Conservation (phyloP, 352 stramenopile genomes). For the Hyaloperonospora brassicae region DNA sequence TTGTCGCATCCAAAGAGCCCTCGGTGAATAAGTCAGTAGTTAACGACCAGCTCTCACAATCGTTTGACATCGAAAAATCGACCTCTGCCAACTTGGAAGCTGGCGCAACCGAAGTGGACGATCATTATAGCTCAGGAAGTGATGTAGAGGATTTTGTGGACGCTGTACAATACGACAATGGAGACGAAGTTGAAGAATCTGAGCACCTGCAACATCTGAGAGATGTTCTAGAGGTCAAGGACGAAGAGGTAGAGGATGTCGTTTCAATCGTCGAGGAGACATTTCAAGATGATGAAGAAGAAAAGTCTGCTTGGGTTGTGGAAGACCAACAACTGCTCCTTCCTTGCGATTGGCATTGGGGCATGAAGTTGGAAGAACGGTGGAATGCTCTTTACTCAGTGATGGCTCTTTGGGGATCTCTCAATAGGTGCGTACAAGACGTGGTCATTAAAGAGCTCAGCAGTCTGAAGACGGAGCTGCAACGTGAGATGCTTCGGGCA, state of each 20-base stretch:
- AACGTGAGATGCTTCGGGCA: conserved; percentile 51
- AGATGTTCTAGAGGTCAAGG: conserved; percentile 66
- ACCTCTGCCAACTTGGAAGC: background rate
- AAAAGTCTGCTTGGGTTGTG: conserved; percentile 15
- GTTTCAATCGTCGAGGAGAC: conserved; percentile 19
- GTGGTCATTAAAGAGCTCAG: conserved; percentile 22
- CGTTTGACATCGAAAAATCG: background rate
- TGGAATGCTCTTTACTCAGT: conserved; percentile 37
- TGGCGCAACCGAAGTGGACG: conserved; percentile 7
- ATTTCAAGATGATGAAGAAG: conserved; percentile 36
- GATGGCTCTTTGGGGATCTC: conserved; percentile 17
- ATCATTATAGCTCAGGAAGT: conserved; percentile 24
- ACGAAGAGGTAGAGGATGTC: conserved; percentile 22
- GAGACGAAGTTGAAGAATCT: conserved; percentile 68
- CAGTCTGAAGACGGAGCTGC: conserved; percentile 41
- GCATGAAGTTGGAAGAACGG: conserved; percentile 48
- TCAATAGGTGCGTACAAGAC: conserved; percentile 21
- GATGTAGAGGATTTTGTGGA: conserved; percentile 42
- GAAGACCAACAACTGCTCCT: conserved; percentile 14
- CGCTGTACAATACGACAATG: conserved; percentile 28
- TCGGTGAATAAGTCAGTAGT: background rate
- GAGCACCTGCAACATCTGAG: conserved; percentile 79
- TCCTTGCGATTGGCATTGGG: conserved; percentile 58
- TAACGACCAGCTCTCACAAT: background rate
- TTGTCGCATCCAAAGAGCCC: background rate